Conservation (phyloP, 768 basidiomycete species). For the Filobasidium floriforme region DNA sequence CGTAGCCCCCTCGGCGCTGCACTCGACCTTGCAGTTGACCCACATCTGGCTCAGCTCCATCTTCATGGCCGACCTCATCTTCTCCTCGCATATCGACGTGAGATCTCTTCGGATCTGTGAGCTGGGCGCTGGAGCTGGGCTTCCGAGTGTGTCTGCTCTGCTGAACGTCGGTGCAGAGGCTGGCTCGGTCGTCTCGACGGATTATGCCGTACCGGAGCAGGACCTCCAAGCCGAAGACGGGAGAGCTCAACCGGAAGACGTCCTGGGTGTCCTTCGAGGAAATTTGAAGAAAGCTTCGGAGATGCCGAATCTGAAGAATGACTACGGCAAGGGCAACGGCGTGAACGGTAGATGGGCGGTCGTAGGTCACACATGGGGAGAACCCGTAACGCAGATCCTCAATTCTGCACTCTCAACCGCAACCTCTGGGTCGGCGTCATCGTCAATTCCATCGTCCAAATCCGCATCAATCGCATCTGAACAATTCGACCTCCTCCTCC, state of each 20-base stretch:
- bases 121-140: slow-evolving; percentile 40
- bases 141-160: slow-evolving; percentile 33
- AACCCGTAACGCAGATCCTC: slow-evolving; percentile 7
- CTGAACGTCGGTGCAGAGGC: slow-evolving; percentile 10
- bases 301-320: neutral
- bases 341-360: slow-evolving; percentile 25
- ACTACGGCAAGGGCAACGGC: neutral
- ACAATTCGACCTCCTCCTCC: slow-evolving; percentile 36
- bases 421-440: neutral
- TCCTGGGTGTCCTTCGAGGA: slow-evolving; percentile 10
- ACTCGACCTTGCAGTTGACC: slow-evolving; percentile 37
- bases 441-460: neutral
- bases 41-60: slow-evolving; percentile 38
- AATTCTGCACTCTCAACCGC: neutral
- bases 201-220: slow-evolving; percentile 31
- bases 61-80: slow-evolving; percentile 36
- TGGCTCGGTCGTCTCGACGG: slow-evolving; percentile 30
- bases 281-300: slow-evolving; percentile 10
- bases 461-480: neutral
- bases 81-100: slow-evolving; percentile 13
- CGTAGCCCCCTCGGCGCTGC: slow-evolving; percentile 33
- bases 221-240: neutral
- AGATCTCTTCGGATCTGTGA: slow-evolving; percentile 28
- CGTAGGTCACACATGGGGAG: slow-evolving; percentile 38
- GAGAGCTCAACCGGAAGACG: slow-evolving; percentile 1